Base-by-base conservation (phyloP, 164 flowering plant genomes). In the Chloranthus sessilifolius region DNA sequence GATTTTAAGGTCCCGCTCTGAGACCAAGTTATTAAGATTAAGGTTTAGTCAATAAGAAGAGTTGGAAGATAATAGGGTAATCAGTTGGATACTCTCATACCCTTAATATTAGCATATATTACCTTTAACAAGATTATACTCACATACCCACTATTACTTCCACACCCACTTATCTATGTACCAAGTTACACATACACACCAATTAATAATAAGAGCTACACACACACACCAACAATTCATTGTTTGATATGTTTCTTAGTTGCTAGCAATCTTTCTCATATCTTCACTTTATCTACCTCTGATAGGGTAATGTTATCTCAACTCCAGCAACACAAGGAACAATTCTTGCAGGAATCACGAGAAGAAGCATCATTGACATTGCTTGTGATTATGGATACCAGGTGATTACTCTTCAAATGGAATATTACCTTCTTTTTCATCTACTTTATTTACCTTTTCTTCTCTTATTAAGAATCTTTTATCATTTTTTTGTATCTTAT, bases 261-360 rank as follows among this genome's bases (percentile, higher is more conserved):
- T 47, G 9, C 10, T n/a, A 12, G 3, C 49, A 33, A 20, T 9
- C 17, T 43, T 44, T 24, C 28, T 40, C 27, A 20, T 27, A 3
- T 15, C 21, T 25, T 15, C 37, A n/a, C 6, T 12, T 33, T 41
- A 47, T n/a, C 23, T 33, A 23, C 6, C 8, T 23, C 21, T 35
- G 51, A 6, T 63, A 91, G 99, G 95, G 68, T 14, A 70, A 75
- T 52, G 55, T 50, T 0, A 58, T 94, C 17, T 75, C 86, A 47
- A 89, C 97, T 45, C 96, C 98, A 10, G 73, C 81, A 47, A 53
- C 71, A 19, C 57, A 59, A 11, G 98, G 98, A 38, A 88, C 94
- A 9, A 75, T 92, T 56, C 85, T 92, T 16, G 28, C 75, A 30
- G 96, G 98, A 31, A 53, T 92, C 7, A 92, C 98, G 1, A 60